Percentiles rank a stretch among this genome's conserved stretches.
Evolutionary conservation across 1,284 basidiomycete species (phyloP).

Genomic region (Amylostereum areolatum): DNA sequence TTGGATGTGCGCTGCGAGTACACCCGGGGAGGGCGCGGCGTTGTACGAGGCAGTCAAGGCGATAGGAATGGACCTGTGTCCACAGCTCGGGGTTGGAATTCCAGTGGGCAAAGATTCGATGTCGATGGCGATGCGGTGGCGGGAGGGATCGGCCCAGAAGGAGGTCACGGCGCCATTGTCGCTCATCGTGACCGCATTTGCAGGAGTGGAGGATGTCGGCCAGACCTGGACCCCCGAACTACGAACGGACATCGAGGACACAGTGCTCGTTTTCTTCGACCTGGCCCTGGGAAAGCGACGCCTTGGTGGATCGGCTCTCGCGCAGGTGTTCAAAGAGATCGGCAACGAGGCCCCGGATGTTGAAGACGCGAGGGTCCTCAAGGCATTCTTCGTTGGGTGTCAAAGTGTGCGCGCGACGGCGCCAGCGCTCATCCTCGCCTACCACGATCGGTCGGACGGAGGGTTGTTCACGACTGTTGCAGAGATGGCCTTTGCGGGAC

Average conservation of each 20-base stretch:
- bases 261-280: conserved; percentile 86
- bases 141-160: conserved; percentile 47
- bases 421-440: conserved; percentile 77
- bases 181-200: conserved; percentile 92
- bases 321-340: conserved; percentile 93
- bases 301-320: conserved; percentile 91
- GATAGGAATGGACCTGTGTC: conserved; percentile 92
- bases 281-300: conserved; percentile 81
- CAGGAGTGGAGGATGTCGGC: conserved; percentile 76
- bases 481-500: conserved; percentile 97
- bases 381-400: conserved; percentile 78
- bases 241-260: conserved; percentile 59
- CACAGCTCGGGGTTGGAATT: conserved; percentile 89
- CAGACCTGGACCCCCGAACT: conserved; percentile 94
- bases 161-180: conserved; percentile 91
- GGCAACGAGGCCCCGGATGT: conserved; percentile 89
- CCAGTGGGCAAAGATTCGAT: conserved; percentile 99
- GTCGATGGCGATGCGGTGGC: conserved; percentile 99
- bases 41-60: conserved; percentile 93
- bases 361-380: conserved; percentile 70
- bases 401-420: conserved; percentile 58
- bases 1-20: conserved; percentile 97
- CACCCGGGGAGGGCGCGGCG: conserved; percentile 85
- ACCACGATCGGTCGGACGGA: conserved; percentile 98
- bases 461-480: conserved; percentile 87